Base-by-base conservation (phyloP, 2,329 filamentous ascomycete species). In the Hymenoscyphus albidus region DNA sequence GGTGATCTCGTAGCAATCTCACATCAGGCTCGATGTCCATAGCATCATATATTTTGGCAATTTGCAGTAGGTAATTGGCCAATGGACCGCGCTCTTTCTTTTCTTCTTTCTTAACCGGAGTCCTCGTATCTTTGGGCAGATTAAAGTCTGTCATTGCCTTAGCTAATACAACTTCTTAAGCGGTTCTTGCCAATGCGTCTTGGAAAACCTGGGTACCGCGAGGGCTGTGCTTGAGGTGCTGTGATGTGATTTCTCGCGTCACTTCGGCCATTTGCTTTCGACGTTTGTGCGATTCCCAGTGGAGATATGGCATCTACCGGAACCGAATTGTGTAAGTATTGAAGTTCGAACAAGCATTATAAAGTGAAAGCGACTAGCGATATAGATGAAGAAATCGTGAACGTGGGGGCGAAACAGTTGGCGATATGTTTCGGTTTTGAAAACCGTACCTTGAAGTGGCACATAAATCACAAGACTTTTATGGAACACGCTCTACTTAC, bases 281-380 rank as follows among this genome's bases (percentile, higher is more conserved):
- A 9, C 60, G 35, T 10, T 60, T 58, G 16, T 65, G 56, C 14
- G 55, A 57, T 56, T 65, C 63, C 61, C 61, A 65, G 31, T 65
- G 64, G 5, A 65, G 22, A 38, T 65, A 65, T 9, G 64, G 64
- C 61, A 63, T 65, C 61, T 65, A 42, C 16, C 2, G 14, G 13
- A 40, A 14, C n/a, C 38, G 18, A 6, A 48, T 18, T 48, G 42
- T n/a, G n/a, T 48, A 6, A 48, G 16, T n/a, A n/a, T 18, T 16
- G 14, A 16, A 48, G 42, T n/a, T 5, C 4, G 16, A 7, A 7
- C 7, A 7, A n/a, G 14, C 6, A 18, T 7, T 16, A 4, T 5
- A 7, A 4, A 18, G n/a, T 16, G 14, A n/a, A 18, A 18, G 7
- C 16, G 13, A 3, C 7, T n/a, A 16, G 5, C 35, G 9, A 35